Evolutionary conservation across 2,329 filamentous ascomycete genomes (phyloP), one percentile per base, ranked within the genome.

Genomic region (Aplosporella prunicola): DNA sequence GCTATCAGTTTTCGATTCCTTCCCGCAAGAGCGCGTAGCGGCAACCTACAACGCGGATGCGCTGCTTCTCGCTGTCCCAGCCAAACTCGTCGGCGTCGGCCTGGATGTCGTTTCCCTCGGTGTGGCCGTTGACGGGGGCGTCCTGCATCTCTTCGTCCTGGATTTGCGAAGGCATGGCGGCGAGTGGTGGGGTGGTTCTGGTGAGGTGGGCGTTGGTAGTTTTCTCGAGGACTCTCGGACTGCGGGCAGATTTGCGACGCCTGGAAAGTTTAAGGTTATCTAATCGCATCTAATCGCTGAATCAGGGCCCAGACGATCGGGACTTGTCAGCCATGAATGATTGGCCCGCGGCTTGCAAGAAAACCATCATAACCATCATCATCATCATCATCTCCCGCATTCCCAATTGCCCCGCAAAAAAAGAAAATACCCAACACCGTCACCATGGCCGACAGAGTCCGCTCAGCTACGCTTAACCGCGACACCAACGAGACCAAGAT

Each of bases 401-500:
- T 22, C 18, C 8, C n/a, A 40, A 5, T 26, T 16, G 40, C 33
- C 33, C 40, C 44, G 41, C 53, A 42, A 18, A 8, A 8, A 14
- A 27, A 57, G n/a, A n/a, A n/a, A n/a, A 55, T 51, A 43, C 10
- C 20, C 8, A 39, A n/a, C 28, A 23, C 10, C 22, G 3, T 27
- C 31, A 20, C 32, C 29, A 48, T 47, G 34, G 23, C 41, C 29
- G 48, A 51, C 34, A 47, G 50, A 40, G 49, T 61, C 39, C 82
- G 89, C 56, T 85, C 80, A 61, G 79, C 85, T 34, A 76, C 80
- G 38, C 68, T 96, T 51, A 78, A 82, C 47, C 86, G 91, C 59
- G 81, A 89, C 63, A 98, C 91, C 55, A 96, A 96, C 68, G 91
- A 98, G 69, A 98, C 91, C 58, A 94, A 93, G 60, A 93, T 98